phyloP scores from a whole-genome alignment of 352 stramenopile species.

The Phytopythium delawarense region DNA sequence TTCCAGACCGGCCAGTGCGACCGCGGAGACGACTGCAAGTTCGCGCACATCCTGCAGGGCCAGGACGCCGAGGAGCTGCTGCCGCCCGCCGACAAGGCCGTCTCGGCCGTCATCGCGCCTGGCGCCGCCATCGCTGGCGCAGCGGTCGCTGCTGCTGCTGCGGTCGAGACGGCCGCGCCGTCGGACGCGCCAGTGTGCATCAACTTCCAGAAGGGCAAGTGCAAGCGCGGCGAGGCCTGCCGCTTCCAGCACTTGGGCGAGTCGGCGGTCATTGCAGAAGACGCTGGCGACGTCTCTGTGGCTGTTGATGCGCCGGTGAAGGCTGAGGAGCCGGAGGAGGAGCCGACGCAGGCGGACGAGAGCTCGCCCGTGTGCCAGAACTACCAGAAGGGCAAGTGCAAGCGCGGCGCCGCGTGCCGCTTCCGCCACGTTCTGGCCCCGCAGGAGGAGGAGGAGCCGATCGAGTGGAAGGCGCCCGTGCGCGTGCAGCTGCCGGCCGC shows the following conservation, averaged over 20 bases:
- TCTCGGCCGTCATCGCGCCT: constrained; percentile 14
- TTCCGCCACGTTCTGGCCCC: constrained; percentile 41
- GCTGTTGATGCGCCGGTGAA: constrained; percentile 6
- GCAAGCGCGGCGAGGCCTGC: constrained; percentile 51
- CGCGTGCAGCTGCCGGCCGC: constrained; percentile 33
- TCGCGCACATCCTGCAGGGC: constrained; percentile 61
- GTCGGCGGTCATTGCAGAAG: constrained; percentile 5
- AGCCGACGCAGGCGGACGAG: constrained; percentile 35
- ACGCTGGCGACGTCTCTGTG: constrained; percentile 6
- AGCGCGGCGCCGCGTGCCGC: constrained; percentile 51
- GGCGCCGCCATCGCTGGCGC: constrained; percentile 20
- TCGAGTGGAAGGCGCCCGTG: constrained; percentile 20
- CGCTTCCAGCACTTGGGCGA: constrained; percentile 54
- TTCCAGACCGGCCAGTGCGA: constrained; percentile 60
- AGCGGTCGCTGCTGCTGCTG: constrained; percentile 1
- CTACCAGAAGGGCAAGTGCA: constrained; percentile 68
- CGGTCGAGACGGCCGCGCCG: constrained; percentile 19
- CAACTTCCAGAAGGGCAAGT: constrained; percentile 73
- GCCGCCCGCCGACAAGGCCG: constrained; percentile 25
- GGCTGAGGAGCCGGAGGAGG: constrained; percentile 17
- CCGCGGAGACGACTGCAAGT: constrained; percentile 63
- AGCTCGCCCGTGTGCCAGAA: constrained; percentile 56
- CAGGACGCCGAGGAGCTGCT: constrained; percentile 52
- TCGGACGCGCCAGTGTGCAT: constrained; percentile 63
- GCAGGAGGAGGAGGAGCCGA: constrained; percentile 10